Percentiles rank a stretch among this genome's conserved stretches.
Conservation (phyloP, 176 grass and related monocot genomes). For the Oryza officinalis region DNA sequence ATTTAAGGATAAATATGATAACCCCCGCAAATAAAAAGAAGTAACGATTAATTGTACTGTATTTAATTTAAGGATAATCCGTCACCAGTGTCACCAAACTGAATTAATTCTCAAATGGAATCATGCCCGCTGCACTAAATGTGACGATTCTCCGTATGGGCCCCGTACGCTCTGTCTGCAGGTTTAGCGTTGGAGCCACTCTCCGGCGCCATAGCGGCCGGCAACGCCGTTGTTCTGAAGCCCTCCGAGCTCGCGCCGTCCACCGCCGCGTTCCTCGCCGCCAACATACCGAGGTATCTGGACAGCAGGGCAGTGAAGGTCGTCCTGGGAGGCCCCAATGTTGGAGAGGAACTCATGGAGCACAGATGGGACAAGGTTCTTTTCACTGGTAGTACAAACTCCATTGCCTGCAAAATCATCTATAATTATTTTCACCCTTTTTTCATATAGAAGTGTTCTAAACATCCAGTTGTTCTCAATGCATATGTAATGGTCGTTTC, state of each 20-base stretch:
- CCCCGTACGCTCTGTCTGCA: neutral
- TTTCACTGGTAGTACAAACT: constrained; percentile 62
- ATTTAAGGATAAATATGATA: neutral
- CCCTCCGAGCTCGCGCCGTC: constrained; percentile 78
- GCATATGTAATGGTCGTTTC: neutral
- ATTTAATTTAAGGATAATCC: neutral
- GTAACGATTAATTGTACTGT: neutral
- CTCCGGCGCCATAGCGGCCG: constrained; percentile 76
- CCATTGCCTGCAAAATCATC: neutral
- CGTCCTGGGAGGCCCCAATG: constrained; percentile 55
- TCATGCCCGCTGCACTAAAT: too few species aligned
- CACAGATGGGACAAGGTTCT: constrained; percentile 91
- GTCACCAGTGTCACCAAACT: neutral
- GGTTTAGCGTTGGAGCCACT: constrained; percentile 66
- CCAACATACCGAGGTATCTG: constrained; percentile 58
- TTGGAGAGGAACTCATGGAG: constrained; percentile 75
- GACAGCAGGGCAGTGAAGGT: constrained; percentile 69
- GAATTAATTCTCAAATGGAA: neutral
- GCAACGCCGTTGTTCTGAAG: constrained; percentile 72
- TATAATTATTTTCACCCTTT: neutral
- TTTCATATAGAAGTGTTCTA: neutral
- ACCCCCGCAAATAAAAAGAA: neutral
- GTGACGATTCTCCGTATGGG: neutral
- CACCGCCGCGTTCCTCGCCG: constrained; percentile 54
- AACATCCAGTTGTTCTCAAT: neutral